Evolutionary conservation across 495 filamentous ascomycete species (phyloP).

Genomic region (Apiosordaria backusii): DNA sequence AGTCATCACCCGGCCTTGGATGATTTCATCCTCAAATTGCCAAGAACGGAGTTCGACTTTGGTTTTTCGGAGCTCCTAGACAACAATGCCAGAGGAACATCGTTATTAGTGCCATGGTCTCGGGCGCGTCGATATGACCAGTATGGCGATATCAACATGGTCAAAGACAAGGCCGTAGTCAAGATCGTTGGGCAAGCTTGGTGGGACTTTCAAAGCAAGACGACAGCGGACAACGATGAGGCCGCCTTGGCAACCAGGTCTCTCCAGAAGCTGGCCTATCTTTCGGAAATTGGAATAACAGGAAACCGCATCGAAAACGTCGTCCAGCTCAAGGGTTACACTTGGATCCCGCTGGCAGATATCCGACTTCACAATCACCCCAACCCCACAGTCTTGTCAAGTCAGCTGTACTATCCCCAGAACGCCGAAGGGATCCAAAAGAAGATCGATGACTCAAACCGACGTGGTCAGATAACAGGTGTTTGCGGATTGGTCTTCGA

Average conservation of each 20-base stretch:
- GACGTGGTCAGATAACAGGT: background rate
- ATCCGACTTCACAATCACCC: background rate
- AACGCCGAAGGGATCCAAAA: too few relatives aligned
- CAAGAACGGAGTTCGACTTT: background rate
- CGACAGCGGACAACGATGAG: too few relatives aligned
- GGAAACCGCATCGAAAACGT: background rate
- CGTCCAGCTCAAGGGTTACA: background rate
- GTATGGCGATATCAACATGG: background rate
- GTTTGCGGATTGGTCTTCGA: background rate
- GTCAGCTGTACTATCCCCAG: too few relatives aligned
- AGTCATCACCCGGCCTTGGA: background rate
- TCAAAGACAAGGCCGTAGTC: background rate
- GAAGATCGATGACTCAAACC: too few relatives aligned
- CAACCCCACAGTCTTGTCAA: too few relatives aligned
- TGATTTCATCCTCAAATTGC: background rate
- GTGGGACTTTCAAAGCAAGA: background rate
- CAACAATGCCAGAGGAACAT: background rate
- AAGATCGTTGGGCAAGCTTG: background rate
- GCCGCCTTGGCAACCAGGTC: background rate
- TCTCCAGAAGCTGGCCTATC: background rate
- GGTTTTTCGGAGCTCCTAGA: background rate
- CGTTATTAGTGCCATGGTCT: background rate
- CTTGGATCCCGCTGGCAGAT: background rate
- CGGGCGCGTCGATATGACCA: background rate
- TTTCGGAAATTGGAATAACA: background rate